Conservation (phyloP, 768 basidiomycete genomes). For the Butyriboletus loyo region DNA sequence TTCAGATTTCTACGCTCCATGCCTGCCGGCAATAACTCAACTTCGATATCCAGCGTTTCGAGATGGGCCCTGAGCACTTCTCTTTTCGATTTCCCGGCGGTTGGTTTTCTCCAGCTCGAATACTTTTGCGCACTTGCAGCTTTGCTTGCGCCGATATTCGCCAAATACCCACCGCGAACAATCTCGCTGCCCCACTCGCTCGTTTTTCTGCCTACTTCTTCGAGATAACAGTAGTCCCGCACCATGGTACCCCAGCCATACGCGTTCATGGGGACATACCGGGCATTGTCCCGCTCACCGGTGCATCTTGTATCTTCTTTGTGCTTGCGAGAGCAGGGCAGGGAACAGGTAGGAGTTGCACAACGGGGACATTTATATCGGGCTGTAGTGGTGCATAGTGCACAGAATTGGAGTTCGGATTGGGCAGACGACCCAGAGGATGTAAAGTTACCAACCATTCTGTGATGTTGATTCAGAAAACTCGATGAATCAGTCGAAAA, state of each 20-base stretch:
- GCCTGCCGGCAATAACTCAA: conserved; percentile 74
- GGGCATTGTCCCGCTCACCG: conserved; percentile 69
- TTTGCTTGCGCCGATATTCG: conserved; percentile 20
- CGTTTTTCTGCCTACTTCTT: conserved; percentile 77
- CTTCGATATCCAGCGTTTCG: conserved; percentile 61
- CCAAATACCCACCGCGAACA: conserved; percentile 52
- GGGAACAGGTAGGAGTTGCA: conserved; percentile 66
- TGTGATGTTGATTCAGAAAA: neutral
- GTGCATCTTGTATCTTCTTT: conserved; percentile 61
- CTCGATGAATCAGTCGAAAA: neutral
- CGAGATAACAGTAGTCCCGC: conserved; percentile 84
- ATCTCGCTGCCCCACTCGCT: conserved; percentile 72
- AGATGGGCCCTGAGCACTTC: conserved; percentile 69
- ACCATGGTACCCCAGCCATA: conserved; percentile 87
- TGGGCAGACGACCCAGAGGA: conserved; percentile 15
- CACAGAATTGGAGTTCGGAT: conserved; percentile 38
- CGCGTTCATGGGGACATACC: conserved; percentile 76
- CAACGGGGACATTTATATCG: conserved; percentile 85
- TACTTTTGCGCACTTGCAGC: conserved; percentile 14
- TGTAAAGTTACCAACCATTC: conserved; percentile 7
- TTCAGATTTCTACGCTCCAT: conserved; percentile 80
- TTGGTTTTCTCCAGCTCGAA: conserved; percentile 28
- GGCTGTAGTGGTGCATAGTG: conserved; percentile 47
- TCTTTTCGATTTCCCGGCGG: conserved; percentile 47
- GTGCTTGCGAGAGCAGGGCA: conserved; percentile 65